Percentiles rank a stretch among this genome's conserved stretches.
phyloP scores from a whole-genome alignment of 768 basidiomycete genomes.

The Pisolithus albus region DNA sequence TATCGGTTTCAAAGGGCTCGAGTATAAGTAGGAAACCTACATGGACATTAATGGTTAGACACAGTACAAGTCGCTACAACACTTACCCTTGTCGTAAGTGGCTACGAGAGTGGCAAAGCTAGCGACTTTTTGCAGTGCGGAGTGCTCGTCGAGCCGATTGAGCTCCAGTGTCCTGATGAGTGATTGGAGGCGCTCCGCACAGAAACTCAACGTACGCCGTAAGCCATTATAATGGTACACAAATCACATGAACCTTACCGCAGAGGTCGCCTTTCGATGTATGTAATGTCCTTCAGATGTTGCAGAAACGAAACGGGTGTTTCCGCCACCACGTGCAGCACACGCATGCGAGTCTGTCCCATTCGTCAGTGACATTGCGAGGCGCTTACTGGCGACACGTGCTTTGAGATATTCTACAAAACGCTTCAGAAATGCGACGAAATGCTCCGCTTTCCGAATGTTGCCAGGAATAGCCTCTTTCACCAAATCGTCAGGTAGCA shows the following conservation, averaged over 20 bases:
- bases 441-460: slow-evolving; percentile 97
- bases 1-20: slow-evolving; percentile 98
- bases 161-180: slow-evolving; percentile 89
- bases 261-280: slow-evolving; percentile 89
- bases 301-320: slow-evolving; percentile 95
- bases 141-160: slow-evolving; percentile 83
- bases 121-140: slow-evolving; percentile 91
- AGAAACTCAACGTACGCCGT: slow-evolving; percentile 56
- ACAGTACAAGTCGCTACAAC: neutral
- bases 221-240: neutral
- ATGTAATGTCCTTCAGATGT: slow-evolving; percentile 97
- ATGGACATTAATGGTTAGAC: neutral
- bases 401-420: slow-evolving; percentile 99
- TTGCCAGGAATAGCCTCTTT: slow-evolving; percentile 97
- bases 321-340: slow-evolving; percentile 98
- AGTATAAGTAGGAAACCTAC: slow-evolving; percentile 92
- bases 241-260: slow-evolving; percentile 47
- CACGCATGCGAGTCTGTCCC: slow-evolving; percentile 90
- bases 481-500: slow-evolving; percentile 89
- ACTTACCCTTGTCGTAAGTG: slow-evolving; percentile 90
- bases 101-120: slow-evolving; percentile 94
- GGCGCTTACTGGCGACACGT: neutral
- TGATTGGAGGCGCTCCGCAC: slow-evolving; percentile 91
- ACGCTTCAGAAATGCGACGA: slow-evolving; percentile 94
- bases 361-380: slow-evolving; percentile 7